Percentiles rank a stretch among this genome's conserved stretches.
These are phyloP conservation scores for Ganoderma sinense DNA, from an alignment of 1,284 basidiomycete genomes.

Conservation along the genomic window DNA sequence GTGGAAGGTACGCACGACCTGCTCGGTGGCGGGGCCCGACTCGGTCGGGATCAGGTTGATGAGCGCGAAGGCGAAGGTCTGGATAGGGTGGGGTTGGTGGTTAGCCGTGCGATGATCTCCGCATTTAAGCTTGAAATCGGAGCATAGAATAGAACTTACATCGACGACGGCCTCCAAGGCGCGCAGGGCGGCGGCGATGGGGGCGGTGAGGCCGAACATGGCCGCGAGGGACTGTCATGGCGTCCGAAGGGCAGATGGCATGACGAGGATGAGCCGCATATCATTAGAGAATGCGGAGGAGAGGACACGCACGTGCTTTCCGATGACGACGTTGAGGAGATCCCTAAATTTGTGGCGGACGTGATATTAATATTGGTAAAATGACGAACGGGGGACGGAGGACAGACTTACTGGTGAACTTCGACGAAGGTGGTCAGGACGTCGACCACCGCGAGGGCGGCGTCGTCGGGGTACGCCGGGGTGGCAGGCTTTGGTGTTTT, in stretches of 20 bases:
- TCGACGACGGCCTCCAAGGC: not conserved
- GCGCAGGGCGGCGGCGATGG: not conserved
- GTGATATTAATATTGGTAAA: no score
- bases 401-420: not conserved
- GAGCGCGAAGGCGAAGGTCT: slow-evolving; percentile 3
- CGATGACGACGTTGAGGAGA: not conserved
- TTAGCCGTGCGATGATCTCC: no score
- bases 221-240: slow-evolving; percentile 7
- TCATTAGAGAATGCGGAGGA: no score
- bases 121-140: no score
- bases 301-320: not conserved
- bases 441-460: not conserved
- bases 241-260: not conserved
- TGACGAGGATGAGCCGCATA: not conserved
- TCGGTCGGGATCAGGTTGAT: not conserved
- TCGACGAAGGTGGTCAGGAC: slow-evolving; percentile 1
- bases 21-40: not conserved
- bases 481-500: not conserved
- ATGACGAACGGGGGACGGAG: not conserved
- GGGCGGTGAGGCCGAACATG: not conserved
- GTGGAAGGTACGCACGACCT: not conserved
- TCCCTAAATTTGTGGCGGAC: not conserved
- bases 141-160: no score
- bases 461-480: not conserved
- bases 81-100: no score